phyloP scores from a whole-genome alignment of 306 rosid genomes.

The Acacia crassicarpa region DNA sequence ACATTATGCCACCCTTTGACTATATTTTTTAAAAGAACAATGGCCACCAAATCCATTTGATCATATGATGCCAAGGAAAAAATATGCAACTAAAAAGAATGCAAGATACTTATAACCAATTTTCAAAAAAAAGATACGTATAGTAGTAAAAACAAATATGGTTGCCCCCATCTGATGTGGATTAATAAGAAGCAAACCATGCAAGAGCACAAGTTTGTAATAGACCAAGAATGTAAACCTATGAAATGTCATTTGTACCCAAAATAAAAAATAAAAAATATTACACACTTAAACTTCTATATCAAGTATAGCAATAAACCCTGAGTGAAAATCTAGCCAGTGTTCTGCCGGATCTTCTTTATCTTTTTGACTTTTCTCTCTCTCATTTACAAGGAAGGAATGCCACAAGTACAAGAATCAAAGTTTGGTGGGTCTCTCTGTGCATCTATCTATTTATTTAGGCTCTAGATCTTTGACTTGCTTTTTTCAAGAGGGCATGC shows the following conservation, averaged over 20 bases:
- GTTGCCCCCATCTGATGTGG: background rate
- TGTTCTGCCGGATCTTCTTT: background rate
- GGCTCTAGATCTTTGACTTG: conserved; percentile 66
- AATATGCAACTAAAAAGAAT: too few species aligned
- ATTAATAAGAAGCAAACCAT: background rate
- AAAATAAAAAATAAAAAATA: too few species aligned
- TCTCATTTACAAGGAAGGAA: conserved; percentile 3
- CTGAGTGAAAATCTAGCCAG: background rate
- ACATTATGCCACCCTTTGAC: too few species aligned
- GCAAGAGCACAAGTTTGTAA: background rate
- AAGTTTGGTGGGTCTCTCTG: conserved; percentile 4
- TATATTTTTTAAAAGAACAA: too few species aligned
- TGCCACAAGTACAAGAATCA: background rate
- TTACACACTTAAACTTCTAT: background rate
- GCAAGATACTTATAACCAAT: too few species aligned
- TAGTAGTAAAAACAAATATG: background rate
- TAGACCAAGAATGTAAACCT: background rate
- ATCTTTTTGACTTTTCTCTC: background rate
- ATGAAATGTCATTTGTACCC: background rate
- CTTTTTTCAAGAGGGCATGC: conserved; percentile 64
- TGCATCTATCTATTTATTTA: background rate
- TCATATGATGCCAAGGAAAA: too few species aligned
- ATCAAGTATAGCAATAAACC: background rate
- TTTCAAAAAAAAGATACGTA: background rate
- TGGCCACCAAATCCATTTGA: too few species aligned